Evolutionary conservation across 176 grass and related monocot species (phyloP).

Genomic region (Musa itinerans): DNA sequence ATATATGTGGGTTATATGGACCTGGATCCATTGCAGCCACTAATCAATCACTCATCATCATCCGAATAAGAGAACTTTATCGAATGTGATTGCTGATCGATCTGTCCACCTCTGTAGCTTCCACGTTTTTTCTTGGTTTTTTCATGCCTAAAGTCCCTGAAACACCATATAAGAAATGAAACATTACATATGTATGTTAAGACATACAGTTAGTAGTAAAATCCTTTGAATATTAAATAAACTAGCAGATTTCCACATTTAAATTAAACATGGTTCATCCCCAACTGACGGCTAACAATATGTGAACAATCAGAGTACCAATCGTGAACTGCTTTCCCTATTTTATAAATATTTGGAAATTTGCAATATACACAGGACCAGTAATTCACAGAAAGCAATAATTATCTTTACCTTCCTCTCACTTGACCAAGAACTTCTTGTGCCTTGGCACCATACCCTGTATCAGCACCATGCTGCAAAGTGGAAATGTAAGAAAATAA

Average conservation of each 20-base stretch:
- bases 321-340: not conserved
- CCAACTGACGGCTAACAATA: not conserved
- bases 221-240: not conserved
- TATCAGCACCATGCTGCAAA: conserved; percentile 58
- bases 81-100: conserved; percentile 71
- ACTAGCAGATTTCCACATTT: not conserved
- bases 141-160: conserved; percentile 94
- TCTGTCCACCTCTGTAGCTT: conserved; percentile 62
- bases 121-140: conserved; percentile 98
- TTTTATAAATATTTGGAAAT: not conserved
- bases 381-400: too few species aligned
- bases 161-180: not conserved
- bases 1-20: not conserved
- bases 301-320: not conserved
- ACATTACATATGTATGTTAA: not conserved
- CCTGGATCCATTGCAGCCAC: not conserved
- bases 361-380: not conserved
- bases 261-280: not conserved
- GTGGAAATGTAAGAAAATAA: not conserved
- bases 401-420: conserved; percentile 60
- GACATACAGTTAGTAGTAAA: not conserved
- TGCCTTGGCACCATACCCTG: conserved; percentile 85
- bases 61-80: conserved; percentile 78
- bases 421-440: conserved; percentile 95
- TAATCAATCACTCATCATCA: conserved; percentile 27